These are phyloP conservation scores for Brassica cretica DNA, from an alignment of 345 rosid species.

Conservation along the genomic window DNA sequence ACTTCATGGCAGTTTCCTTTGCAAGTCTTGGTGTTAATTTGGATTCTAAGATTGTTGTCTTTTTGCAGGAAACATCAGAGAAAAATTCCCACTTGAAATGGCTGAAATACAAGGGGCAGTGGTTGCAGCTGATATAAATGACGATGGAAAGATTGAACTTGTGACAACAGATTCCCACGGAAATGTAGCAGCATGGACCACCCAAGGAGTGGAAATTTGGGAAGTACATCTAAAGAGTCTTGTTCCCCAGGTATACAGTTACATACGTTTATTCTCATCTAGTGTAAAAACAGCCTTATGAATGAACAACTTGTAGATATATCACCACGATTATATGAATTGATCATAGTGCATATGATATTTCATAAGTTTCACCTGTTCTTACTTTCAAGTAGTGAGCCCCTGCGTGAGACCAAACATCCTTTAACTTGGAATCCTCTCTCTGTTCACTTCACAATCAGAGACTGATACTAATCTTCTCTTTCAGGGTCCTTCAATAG, in stretches of 20 bases:
- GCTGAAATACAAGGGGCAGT: slow-evolving; percentile 98
- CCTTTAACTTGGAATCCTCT: slow-evolving; percentile 13
- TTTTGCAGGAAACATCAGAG: slow-evolving; percentile 68
- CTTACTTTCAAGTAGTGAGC: slow-evolving; percentile 9
- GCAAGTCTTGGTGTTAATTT: slow-evolving; percentile 26
- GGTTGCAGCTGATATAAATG: slow-evolving; percentile 97
- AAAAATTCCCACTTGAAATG: slow-evolving; percentile 95
- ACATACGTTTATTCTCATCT: not conserved
- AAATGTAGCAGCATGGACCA: slow-evolving; percentile 98
- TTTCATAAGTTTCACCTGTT: slow-evolving; percentile 1
- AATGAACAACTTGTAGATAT: not conserved
- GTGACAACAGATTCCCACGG: slow-evolving; percentile 96
- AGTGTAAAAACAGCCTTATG: not conserved
- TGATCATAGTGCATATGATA: slow-evolving; percentile 2
- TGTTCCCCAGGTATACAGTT: slow-evolving; percentile 70
- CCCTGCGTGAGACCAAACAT: slow-evolving; percentile 4
- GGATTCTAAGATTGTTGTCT: slow-evolving; percentile 33
- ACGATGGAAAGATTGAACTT: slow-evolving; percentile 97
- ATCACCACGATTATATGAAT: slow-evolving; percentile 9
- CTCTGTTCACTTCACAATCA: slow-evolving; percentile 15
- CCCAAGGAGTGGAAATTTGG: slow-evolving; percentile 92
- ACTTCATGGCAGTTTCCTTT: slow-evolving; percentile 29
- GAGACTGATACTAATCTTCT: slow-evolving; percentile 32
- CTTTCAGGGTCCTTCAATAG: slow-evolving; percentile 80
- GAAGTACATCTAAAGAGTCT: slow-evolving; percentile 87